Base-by-base conservation (phyloP, 345 rosid genomes). In the Clausena lansium region DNA sequence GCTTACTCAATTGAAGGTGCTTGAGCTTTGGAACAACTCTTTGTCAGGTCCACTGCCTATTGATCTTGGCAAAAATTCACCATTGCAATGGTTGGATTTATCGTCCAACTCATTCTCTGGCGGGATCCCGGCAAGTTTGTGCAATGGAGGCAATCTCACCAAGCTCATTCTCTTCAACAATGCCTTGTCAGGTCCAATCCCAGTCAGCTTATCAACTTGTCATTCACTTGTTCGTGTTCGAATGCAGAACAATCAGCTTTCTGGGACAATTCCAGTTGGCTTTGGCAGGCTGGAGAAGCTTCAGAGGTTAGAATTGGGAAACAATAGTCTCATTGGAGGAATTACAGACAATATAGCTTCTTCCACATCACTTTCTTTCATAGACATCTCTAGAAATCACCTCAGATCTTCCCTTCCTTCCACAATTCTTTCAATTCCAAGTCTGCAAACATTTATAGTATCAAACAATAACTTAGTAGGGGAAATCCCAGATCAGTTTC, bases 11-110 rank as follows among this genome's bases (percentile, higher is more conserved):
- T 70, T 96, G 66, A 75, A 86, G 80, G 90, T 81, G 65, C 90
- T 96, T 38, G 91, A 91, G 89, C 92, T 96, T 50, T 93, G 99
- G 99, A 93, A 93, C 88, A 93, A 96, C 80, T 92, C 97, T 0
- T 68, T 95, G 30, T 79, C 94, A n/a, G 99, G 98, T 55, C 81
- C 91, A 79, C 75, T 95, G 71, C 95, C 98, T n/a, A 28, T 64
- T 74, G 85, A 90, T 81, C 91, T 93, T 5, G 98, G 98, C 17
- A 85, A 81, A 83, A 91, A 87, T 39, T 93, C 98, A 17, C 91
- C 94, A 11, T 83, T 93, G 89, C 92, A 87, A 73, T 88, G 94
- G 98, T 81, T 96, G 77, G 99, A 93, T 52, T 79, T 91, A 55
- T 96, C 99, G 0, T 91, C 99, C 64, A 96, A 93, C 66, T 85